A percentile compares a stretch with the other conserved stretches of the same genome.
These are phyloP conservation scores for Discostella pseudostelligera DNA, from an alignment of 108 stramenopile genomes.

Conservation along the genomic window DNA sequence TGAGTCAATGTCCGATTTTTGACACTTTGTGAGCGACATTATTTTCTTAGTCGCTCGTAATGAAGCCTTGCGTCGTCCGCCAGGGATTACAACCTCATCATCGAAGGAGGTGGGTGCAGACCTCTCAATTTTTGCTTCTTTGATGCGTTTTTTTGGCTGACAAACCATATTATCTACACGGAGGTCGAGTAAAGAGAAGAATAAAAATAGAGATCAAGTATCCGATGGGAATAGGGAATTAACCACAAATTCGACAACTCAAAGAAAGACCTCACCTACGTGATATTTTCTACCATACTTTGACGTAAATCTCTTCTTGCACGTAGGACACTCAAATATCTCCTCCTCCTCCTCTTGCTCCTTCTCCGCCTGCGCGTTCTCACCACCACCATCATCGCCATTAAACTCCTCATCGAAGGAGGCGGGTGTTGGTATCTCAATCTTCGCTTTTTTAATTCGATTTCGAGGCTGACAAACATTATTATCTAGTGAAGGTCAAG, in stretches of 20 bases:
- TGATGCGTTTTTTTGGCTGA: not conserved
- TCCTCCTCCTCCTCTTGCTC: not conserved
- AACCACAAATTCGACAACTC: not conserved
- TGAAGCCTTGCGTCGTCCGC: not conserved
- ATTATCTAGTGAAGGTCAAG: too few relatives aligned
- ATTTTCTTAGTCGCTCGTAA: too few relatives aligned
- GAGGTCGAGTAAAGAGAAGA: not conserved
- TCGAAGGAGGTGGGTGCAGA: not conserved
- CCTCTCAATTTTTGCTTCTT: not conserved
- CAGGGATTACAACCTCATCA: not conserved
- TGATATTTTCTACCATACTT: conserved; percentile 20
- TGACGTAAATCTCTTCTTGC: conserved; percentile 15
- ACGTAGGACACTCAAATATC: conserved; percentile 3
- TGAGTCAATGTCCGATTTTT: not conserved
- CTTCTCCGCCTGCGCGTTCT: not conserved
- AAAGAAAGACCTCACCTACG: not conserved
- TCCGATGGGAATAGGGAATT: too few relatives aligned
- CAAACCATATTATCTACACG: not conserved
- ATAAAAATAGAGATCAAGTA: not conserved
- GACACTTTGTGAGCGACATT: not conserved
- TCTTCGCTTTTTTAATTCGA: too few relatives aligned
- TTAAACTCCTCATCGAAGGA: too few relatives aligned
- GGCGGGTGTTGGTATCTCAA: too few relatives aligned
- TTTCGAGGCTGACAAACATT: too few relatives aligned
- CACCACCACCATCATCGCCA: not conserved